Evolutionary conservation across 768 basidiomycete genomes (phyloP).

Genomic region (Hygrocybe coccinea): DNA sequence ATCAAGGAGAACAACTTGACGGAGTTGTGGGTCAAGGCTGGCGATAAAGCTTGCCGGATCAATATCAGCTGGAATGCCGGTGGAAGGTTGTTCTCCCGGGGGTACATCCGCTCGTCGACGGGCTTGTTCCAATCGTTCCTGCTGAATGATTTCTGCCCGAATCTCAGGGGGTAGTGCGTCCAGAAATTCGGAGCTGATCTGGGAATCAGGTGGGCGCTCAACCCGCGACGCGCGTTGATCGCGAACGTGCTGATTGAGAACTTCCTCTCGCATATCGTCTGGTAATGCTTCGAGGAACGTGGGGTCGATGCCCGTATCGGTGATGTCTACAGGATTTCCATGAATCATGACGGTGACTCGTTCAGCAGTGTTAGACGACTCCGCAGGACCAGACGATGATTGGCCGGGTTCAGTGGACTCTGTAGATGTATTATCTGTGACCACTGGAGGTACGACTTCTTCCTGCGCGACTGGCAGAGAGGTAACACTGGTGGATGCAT

Average conservation of each 20-base stretch:
- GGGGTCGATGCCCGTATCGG: constrained; percentile 96
- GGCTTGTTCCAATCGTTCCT: constrained; percentile 81
- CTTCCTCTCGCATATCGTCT: constrained; percentile 98
- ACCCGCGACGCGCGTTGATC: constrained; percentile 79
- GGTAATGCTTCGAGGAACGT: constrained; percentile 96
- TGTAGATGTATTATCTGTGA: constrained; percentile 11
- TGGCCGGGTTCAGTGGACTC: constrained; percentile 17
- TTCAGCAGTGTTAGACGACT: constrained; percentile 36
- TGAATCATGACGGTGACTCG: constrained; percentile 88
- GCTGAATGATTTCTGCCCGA: constrained; percentile 93
- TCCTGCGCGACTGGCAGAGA: neutral
- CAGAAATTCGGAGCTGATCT: constrained; percentile 92
- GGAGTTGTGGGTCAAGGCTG: constrained; percentile 81
- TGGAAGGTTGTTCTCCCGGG: constrained; percentile 18
- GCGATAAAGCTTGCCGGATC: constrained; percentile 91
- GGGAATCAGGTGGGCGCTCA: constrained; percentile 73
- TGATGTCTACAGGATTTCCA: constrained; percentile 92
- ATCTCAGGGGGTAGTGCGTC: constrained; percentile 95
- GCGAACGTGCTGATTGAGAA: constrained; percentile 93
- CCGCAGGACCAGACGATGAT: constrained; percentile 22
- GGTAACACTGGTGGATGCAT: constrained; percentile 24
- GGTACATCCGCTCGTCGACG: constrained; percentile 45
- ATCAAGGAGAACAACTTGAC: constrained; percentile 86
- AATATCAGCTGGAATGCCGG: constrained; percentile 59
- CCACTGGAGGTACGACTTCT: neutral